Evolutionary conservation across 257 asterid species (phyloP).

Genomic region (Primulina eburnea): DNA sequence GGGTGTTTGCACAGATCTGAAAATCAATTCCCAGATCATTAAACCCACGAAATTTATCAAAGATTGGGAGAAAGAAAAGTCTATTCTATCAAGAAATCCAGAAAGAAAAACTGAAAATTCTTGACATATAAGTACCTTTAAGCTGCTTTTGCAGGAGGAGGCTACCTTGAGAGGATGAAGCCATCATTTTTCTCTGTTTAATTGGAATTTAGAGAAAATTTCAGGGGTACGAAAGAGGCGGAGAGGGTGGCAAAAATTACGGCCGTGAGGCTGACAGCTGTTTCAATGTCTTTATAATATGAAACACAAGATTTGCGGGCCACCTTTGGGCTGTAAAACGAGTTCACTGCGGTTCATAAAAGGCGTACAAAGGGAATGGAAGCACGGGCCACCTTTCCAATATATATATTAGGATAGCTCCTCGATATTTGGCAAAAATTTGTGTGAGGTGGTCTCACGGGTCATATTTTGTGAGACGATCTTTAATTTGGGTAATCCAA

Average conservation of each 20-base stretch:
- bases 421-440: too few relatives aligned
- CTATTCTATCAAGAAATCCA: background rate
- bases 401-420: too few relatives aligned
- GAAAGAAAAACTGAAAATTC: background rate
- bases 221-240: background rate
- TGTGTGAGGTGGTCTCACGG: too few relatives aligned
- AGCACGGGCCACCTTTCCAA: too few relatives aligned
- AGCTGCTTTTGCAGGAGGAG: conserved; percentile 96
- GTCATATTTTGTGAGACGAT: too few relatives aligned
- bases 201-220: background rate
- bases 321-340: background rate
- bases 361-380: background rate
- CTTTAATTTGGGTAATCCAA: too few relatives aligned
- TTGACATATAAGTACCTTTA: conserved; percentile 43
- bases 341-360: background rate
- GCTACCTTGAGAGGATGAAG: conserved; percentile 78
- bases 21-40: conserved; percentile 45
- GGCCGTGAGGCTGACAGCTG: background rate
- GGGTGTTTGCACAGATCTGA: conserved; percentile 92
- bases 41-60: conserved; percentile 29
- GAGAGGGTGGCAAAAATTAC: background rate
- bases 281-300: background rate
- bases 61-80: conserved; percentile 17
- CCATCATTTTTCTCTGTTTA: conserved; percentile 36
- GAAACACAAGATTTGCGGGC: background rate